Base-by-base conservation (phyloP, 306 rosid species). In the Hippophae rhamnoides region DNA sequence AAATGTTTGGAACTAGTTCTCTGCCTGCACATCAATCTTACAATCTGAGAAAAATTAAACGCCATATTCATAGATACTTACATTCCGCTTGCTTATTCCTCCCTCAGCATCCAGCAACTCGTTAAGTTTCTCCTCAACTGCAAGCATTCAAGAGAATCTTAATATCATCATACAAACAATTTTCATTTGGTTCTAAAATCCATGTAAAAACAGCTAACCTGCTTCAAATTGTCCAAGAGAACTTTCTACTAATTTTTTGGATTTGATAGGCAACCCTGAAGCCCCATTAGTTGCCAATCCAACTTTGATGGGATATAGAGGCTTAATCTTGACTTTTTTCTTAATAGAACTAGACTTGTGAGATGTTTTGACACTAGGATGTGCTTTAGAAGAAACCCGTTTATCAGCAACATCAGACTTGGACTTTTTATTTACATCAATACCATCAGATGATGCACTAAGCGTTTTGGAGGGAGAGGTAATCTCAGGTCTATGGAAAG, bases 51-150 rank as follows among this genome's bases (percentile, higher is more conserved):
- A 31, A 54, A 6, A 1, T 5, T 9, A 58, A 51, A 51, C 18
- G 59, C 13, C 13, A 41, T 40, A 13, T 62, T 65, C 52, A 45
- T 25, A 56, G 52, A 42, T 41, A 73, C 99, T 76, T 77, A 89
- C 99, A 70, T 86, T 93, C 79, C 97, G 77, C 70, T 84, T 88
- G 82, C 96, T 93, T 66, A 93, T 82, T 64, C 99, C 99, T 41
- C 99, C 99, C 52, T 83, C 86, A 62, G 67, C 79, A 81, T 93
- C 99, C 73, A 93, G 70, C 76, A 93, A 73, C 75, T 89, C 99
- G 23, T 80, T 89, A 74, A 93, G 99, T 74, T 86, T 93, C 81
- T 75, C 97, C 74, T 93, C 94, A 67, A 93, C 99, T 93, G 89
- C 76, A 82, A 75, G 65, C 51, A 72, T 61, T 48, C 23, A 67